Conservation (phyloP, 2,329 filamentous ascomycete genomes). For the Penicillium verrucosum region DNA sequence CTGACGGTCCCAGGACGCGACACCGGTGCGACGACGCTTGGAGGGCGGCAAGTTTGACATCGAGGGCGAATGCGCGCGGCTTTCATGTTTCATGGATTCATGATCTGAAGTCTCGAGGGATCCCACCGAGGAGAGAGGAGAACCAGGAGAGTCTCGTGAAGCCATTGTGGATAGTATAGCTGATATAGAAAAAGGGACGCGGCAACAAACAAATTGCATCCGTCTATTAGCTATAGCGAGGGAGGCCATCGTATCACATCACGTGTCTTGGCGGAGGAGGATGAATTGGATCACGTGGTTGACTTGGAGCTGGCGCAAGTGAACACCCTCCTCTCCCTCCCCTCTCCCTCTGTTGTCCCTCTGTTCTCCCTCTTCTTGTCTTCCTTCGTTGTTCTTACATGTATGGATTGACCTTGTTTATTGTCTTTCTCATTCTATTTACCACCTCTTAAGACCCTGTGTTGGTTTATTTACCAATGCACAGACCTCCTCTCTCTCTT, state of each 20-base stretch:
- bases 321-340: background rate
- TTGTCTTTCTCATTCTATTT: background rate
- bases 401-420: background rate
- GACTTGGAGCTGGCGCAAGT: background rate
- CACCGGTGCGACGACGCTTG: conserved; percentile 49
- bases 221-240: background rate
- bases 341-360: too few relatives aligned
- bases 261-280: conserved; percentile 5
- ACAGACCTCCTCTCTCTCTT: background rate
- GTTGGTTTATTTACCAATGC: background rate
- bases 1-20: conserved; percentile 47
- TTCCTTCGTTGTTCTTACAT: background rate
- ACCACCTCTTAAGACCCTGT: background rate
- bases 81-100: conserved; percentile 55
- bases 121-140: conserved; percentile 62
- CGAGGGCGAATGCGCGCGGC: conserved; percentile 46
- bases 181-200: background rate
- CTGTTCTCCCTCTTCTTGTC: background rate
- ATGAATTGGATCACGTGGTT: background rate
- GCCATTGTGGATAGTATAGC: conserved; percentile 36
- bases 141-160: conserved; percentile 54
- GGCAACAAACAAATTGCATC: background rate
- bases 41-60: conserved; percentile 43
- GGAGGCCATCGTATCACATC: conserved; percentile 6
- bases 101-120: conserved; percentile 57